Conservation (phyloP, 164 flowering plant species). For the Vitis cinerea region DNA sequence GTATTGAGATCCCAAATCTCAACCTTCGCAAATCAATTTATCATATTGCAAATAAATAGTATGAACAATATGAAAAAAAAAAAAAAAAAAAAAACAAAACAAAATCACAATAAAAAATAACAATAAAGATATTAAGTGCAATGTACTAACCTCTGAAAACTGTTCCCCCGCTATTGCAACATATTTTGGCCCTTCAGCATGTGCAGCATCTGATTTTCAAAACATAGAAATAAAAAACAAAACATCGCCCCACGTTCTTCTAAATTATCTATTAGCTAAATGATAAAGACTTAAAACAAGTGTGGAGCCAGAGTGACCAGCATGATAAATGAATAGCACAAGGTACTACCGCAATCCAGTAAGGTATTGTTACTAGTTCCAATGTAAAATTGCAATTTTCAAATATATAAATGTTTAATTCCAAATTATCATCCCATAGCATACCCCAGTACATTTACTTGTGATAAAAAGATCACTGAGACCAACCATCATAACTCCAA, state of each 20-base stretch:
- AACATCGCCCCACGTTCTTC: background rate
- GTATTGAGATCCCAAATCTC: constrained; percentile 88
- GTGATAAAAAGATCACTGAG: too few relatives aligned
- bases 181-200: constrained; percentile 39
- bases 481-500: too few relatives aligned
- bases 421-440: too few relatives aligned
- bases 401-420: too few relatives aligned
- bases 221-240: background rate
- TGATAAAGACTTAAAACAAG: background rate
- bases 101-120: background rate
- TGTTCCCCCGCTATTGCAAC: constrained; percentile 79
- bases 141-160: constrained; percentile 54
- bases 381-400: too few relatives aligned
- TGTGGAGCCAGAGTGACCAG: too few relatives aligned
- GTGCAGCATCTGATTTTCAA: constrained; percentile 18
- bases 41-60: background rate
- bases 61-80: background rate
- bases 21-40: constrained; percentile 46
- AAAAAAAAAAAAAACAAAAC: background rate
- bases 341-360: too few relatives aligned
- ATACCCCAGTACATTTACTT: too few relatives aligned
- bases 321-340: too few relatives aligned
- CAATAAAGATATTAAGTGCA: constrained; percentile 4
- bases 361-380: too few relatives aligned
- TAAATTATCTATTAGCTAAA: background rate